Evolutionary conservation across 2,329 filamentous ascomycete species (phyloP), one percentile per base, ranked within the genome.

Genomic region (Xylaria sp.): DNA sequence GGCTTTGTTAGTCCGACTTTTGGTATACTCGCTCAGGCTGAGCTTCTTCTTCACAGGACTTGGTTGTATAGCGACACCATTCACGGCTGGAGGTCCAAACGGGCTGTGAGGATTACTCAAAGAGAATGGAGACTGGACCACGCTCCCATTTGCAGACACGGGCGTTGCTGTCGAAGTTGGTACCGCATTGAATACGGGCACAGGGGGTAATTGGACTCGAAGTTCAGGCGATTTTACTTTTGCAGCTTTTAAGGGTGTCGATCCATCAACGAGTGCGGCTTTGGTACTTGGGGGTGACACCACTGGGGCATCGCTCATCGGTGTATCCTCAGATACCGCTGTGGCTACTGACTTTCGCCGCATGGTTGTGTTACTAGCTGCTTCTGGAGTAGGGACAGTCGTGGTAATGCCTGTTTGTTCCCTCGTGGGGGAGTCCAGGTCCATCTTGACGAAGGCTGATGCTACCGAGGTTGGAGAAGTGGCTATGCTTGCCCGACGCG

Each of bases 1-100:
- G 2, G 84, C 84, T 75, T 88, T 90, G 74, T 85, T 86, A 80
- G 85, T 83, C 60, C 86, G 82, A 71, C 86, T 88, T 77, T 88
- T 89, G 9, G 84, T 87, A 74, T 91, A 91, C 75, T 91, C 89
- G 74, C 88, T 91, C 1, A 91, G 78, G 71, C 88, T 91, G 46
- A 91, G 80, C 78, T 91, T 91, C 83, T 91, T 91, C 79, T 90
- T 90, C 39, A 89, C 81, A 2, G 89, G 89, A 70, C 88, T 90
- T 2, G 88, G 87, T 25, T 84, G 83, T 10, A 82, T 82, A 6
- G 77, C 78, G 9, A 81, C 73, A 15, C 85, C 83, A 65, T 86
- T 87, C 41, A 82, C 75, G 0, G 80, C 73, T 0, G 82, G 71
- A 7, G 82, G 75, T 3, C 80, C 75, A 62, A 88, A 86, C 0